Conservation (phyloP, 768 basidiomycete species). For the Boletus pseudopeckii region DNA sequence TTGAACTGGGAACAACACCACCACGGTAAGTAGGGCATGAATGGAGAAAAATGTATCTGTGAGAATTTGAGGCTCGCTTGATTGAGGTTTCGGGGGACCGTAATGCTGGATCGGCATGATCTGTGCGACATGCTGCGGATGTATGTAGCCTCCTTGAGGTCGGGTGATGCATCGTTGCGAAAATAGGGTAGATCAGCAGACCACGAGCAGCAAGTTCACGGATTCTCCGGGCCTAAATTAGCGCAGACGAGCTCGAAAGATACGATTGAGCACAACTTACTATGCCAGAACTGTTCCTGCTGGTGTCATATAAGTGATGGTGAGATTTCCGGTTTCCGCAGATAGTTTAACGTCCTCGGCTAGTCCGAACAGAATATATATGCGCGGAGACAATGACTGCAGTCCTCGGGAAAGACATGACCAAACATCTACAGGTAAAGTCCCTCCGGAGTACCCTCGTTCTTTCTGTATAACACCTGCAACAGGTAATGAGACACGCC, state of each 20-base stretch:
- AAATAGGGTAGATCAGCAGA: background rate
- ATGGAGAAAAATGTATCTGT: background rate
- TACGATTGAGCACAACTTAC: background rate
- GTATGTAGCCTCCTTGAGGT: background rate
- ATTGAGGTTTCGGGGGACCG: background rate
- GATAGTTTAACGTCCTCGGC: background rate
- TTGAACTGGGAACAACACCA: background rate
- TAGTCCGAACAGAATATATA: background rate
- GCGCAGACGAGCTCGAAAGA: background rate
- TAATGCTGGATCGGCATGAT: background rate
- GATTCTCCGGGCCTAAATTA: background rate
- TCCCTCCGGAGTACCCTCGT: conserved; percentile 92
- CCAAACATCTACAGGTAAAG: conserved; percentile 60
- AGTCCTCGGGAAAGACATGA: conserved; percentile 6
- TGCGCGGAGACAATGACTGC: background rate
- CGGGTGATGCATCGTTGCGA: background rate
- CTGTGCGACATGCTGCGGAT: no score
- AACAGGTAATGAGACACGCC: conserved; percentile 11
- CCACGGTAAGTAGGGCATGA: background rate
- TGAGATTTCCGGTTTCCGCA: background rate
- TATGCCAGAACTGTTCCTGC: background rate
- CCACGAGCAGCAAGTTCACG: background rate
- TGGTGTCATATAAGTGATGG: background rate
- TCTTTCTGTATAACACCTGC: conserved; percentile 91
- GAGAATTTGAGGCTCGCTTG: background rate